These are phyloP conservation scores for Piper betle DNA, from an alignment of 164 flowering plant species.

Conservation along the genomic window DNA sequence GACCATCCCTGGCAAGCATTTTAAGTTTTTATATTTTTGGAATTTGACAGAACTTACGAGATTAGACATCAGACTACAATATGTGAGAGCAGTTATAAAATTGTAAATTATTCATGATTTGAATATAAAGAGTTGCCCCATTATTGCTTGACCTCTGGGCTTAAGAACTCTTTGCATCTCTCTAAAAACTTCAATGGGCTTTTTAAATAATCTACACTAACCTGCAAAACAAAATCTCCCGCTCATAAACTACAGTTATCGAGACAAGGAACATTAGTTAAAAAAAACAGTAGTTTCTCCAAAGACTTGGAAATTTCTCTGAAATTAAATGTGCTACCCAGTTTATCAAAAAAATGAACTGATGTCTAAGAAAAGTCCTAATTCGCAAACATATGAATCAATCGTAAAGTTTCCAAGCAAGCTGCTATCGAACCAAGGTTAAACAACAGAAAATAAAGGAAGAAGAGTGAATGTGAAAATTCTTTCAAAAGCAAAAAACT, in stretches of 20 bases:
- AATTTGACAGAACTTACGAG: too few relatives aligned
- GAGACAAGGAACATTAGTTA: too few relatives aligned
- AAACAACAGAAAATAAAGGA: neutral
- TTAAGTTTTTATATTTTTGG: too few relatives aligned
- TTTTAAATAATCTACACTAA: constrained; percentile 87
- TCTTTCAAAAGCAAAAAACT: constrained; percentile 2
- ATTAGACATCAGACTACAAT: too few relatives aligned
- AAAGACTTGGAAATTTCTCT: neutral
- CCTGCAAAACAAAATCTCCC: constrained; percentile 31
- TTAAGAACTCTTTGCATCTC: constrained; percentile 80
- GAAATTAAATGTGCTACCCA: constrained; percentile 24
- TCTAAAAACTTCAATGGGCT: constrained; percentile 80
- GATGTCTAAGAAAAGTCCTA: neutral
- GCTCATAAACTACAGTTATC: neutral
- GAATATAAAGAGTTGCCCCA: constrained; percentile 28
- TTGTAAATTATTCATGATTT: neutral
- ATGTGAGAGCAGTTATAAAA: neutral
- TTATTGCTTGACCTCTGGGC: constrained; percentile 82
- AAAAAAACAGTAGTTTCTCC: neutral
- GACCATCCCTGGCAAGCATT: too few relatives aligned
- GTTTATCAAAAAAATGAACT: neutral
- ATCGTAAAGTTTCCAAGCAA: neutral
- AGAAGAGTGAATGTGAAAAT: neutral
- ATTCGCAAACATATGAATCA: neutral
- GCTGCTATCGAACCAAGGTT: neutral